Evolutionary conservation across 2,329 filamentous ascomycete species (phyloP).

Genomic region (Fusarium longipes): DNA sequence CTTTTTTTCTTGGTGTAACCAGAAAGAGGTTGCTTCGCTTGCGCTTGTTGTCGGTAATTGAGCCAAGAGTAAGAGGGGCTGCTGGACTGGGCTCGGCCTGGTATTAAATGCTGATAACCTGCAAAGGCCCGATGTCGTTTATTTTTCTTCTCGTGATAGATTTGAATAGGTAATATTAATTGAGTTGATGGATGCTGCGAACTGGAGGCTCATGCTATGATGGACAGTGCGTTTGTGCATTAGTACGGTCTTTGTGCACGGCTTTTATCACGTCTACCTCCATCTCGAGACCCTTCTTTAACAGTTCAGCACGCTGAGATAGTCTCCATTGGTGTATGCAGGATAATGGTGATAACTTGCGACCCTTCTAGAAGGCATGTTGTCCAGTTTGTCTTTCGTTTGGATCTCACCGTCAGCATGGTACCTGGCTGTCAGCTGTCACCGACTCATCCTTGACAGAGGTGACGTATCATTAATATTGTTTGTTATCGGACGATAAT

Average conservation of each 20-base stretch:
- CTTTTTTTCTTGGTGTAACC: not conserved
- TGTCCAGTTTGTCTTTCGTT: not conserved
- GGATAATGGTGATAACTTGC: not conserved
- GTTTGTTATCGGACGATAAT: not conserved
- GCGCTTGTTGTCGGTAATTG: constrained; percentile 29
- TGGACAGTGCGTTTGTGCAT: constrained; percentile 25
- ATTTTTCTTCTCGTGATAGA: constrained; percentile 14
- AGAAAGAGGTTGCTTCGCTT: not conserved
- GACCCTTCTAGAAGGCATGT: not conserved
- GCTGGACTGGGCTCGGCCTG: constrained; percentile 23
- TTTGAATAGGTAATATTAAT: constrained; percentile 19
- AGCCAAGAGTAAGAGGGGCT: constrained; percentile 25
- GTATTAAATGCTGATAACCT: constrained; percentile 35
- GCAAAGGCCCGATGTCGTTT: constrained; percentile 23
- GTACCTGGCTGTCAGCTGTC: constrained; percentile 5
- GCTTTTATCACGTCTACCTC: not conserved
- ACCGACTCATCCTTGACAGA: not conserved
- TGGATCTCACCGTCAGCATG: not conserved
- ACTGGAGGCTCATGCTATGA: constrained; percentile 20
- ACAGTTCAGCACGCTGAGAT: not conserved
- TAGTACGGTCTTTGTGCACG: constrained; percentile 31
- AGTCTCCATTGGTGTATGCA: not conserved
- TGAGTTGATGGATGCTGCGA: constrained; percentile 16
- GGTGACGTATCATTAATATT: constrained; percentile 8
- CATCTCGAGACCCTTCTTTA: not conserved